Evolutionary conservation across 257 asterid species (phyloP).

Genomic region (Gentiana dahurica): DNA sequence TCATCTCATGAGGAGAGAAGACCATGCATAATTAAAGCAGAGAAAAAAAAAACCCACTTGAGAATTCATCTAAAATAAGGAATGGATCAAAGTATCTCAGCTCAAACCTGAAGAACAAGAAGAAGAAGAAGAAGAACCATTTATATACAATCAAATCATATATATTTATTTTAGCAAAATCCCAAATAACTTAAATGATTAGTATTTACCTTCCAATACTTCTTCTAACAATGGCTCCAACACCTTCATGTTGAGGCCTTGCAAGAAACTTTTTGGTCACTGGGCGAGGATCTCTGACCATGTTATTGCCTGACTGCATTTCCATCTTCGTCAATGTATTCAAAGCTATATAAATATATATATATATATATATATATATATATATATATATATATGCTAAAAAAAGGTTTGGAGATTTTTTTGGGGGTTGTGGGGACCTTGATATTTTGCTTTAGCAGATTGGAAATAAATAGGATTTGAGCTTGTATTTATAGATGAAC

Average conservation of each 20-base stretch:
- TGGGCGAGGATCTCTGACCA: slow-evolving; percentile 35
- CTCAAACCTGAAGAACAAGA: slow-evolving; percentile 48
- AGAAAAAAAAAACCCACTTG: slow-evolving; percentile 33
- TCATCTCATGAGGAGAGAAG: slow-evolving; percentile 7
- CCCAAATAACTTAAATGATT: neutral
- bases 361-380: too few relatives aligned
- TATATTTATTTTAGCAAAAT: neutral
- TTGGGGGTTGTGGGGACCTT: too few relatives aligned
- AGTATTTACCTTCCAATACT: slow-evolving; percentile 72
- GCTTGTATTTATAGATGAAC: slow-evolving; percentile 13
- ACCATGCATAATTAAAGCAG: too few relatives aligned
- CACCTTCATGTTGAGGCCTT: slow-evolving; percentile 78
- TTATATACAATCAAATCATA: neutral
- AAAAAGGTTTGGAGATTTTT: neutral
- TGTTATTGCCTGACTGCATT: neutral
- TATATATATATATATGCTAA: neutral
- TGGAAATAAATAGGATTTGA: slow-evolving; percentile 1
- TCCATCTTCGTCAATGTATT: too few relatives aligned
- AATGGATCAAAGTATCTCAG: slow-evolving; percentile 75
- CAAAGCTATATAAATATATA: too few relatives aligned
- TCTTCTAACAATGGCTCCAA: slow-evolving; percentile 83
- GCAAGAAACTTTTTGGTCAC: slow-evolving; percentile 65
- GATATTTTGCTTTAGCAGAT: neutral
- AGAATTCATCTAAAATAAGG: slow-evolving; percentile 76
- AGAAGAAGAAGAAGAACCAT: neutral